These are phyloP conservation scores for Podospora conica DNA, from an alignment of 495 filamentous ascomycete genomes.

Conservation along the genomic window DNA sequence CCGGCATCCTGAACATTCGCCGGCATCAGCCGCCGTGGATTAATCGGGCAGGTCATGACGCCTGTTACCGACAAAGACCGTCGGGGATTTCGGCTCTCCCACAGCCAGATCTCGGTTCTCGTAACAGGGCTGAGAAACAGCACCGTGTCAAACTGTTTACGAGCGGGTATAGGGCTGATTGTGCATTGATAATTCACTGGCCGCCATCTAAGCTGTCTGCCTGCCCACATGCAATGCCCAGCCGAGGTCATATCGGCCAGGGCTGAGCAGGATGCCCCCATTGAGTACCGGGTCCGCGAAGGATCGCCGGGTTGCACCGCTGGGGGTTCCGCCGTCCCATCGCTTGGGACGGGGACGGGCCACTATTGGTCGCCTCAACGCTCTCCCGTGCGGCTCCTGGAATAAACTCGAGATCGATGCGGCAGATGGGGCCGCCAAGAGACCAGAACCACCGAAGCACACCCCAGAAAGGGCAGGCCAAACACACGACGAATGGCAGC, in stretches of 20 bases:
- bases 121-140: background rate
- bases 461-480: background rate
- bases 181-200: background rate
- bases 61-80: background rate
- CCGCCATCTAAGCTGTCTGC: too few species aligned
- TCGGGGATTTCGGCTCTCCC: background rate
- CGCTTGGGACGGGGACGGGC: background rate
- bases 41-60: background rate
- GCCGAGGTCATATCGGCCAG: background rate
- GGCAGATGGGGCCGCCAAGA: background rate
- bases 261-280: background rate
- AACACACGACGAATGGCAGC: background rate
- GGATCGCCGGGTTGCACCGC: background rate
- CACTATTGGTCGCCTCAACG: background rate
- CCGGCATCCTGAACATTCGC: too few species aligned
- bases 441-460: background rate
- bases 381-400: too few species aligned
- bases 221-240: too few species aligned
- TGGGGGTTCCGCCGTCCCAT: background rate
- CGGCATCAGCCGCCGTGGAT: too few species aligned
- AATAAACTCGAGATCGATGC: background rate
- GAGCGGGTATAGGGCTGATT: background rate
- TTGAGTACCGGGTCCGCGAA: background rate
- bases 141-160: too few species aligned
- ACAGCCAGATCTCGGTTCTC: too few species aligned